A percentile compares a stretch with the other conserved stretches of the same genome.
Conservation (phyloP, 129 eudicot genomes). For the Scalesia atractyloides region DNA sequence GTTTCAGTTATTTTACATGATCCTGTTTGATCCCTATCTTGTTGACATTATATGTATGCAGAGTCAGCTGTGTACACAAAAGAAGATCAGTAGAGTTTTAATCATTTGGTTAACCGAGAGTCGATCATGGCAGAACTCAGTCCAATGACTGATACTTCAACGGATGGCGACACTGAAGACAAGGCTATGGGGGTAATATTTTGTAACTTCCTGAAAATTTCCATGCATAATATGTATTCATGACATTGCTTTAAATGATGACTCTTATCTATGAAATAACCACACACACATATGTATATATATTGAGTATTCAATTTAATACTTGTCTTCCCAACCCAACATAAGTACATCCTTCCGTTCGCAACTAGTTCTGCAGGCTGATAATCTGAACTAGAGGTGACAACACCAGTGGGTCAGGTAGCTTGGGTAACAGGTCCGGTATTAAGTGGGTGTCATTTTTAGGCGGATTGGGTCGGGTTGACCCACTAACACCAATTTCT, state of each 20-base stretch:
- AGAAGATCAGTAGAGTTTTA: constrained; percentile 9
- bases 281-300: not conserved
- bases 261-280: not conserved
- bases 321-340: not conserved
- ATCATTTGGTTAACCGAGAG: constrained; percentile 29
- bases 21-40: constrained; percentile 3
- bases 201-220: constrained; percentile 13
- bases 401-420: not conserved
- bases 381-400: not conserved
- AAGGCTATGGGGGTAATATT: constrained; percentile 40
- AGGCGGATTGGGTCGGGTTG: not conserved
- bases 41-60: constrained; percentile 20
- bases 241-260: constrained; percentile 4
- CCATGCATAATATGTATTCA: not conserved
- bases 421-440: not conserved
- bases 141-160: constrained; percentile 67
- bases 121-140: constrained; percentile 66
- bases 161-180: constrained; percentile 72
- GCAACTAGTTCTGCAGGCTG: constrained; percentile 9
- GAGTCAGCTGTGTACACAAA: constrained; percentile 33
- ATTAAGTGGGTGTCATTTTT: not conserved
- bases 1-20: constrained; percentile 9
- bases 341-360: not conserved
- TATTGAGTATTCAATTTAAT: not conserved
- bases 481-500: not conserved